phyloP scores from a whole-genome alignment of 352 stramenopile genomes.

The Pythium biforme region DNA sequence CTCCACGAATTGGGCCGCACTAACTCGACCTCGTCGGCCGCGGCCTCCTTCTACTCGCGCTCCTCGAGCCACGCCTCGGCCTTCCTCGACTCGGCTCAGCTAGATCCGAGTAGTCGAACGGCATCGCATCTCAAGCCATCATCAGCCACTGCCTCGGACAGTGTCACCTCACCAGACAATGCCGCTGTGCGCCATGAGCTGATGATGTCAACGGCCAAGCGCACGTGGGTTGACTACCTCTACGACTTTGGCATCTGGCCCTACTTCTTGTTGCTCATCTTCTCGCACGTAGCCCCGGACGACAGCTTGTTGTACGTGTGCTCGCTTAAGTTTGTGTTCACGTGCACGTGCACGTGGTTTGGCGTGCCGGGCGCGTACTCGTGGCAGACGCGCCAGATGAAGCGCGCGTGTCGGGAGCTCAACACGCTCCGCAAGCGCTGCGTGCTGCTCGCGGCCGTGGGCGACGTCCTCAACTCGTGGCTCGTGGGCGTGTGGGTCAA shows the following conservation, averaged over 20 bases:
- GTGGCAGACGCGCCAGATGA: slow-evolving; percentile 52
- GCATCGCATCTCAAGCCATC: neutral
- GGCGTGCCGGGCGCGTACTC: slow-evolving; percentile 55
- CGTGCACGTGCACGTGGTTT: slow-evolving; percentile 66
- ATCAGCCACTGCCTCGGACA: neutral
- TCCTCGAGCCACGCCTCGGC: slow-evolving; percentile 12
- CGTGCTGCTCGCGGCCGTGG: slow-evolving; percentile 50
- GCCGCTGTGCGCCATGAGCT: neutral
- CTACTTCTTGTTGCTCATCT: slow-evolving; percentile 61
- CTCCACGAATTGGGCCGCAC: slow-evolving; percentile 9
- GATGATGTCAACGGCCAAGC: neutral
- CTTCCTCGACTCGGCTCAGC: neutral
- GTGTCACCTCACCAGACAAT: neutral
- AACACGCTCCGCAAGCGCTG: slow-evolving; percentile 47
- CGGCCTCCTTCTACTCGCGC: slow-evolving; percentile 12
- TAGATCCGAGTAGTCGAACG: neutral
- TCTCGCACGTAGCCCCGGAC: slow-evolving; percentile 39
- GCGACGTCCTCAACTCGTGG: slow-evolving; percentile 64
- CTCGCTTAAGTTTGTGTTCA: slow-evolving; percentile 66
- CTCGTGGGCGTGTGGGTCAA: slow-evolving; percentile 54
- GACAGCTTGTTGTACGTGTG: slow-evolving; percentile 49
- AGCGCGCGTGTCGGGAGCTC: slow-evolving; percentile 43
- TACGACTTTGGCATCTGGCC: slow-evolving; percentile 76
- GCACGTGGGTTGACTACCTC: slow-evolving; percentile 52
- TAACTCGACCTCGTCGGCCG: slow-evolving; percentile 10